Percentiles rank a stretch among this genome's conserved stretches.
These are phyloP conservation scores for Fraxinus baroniana DNA, from an alignment of 305 asterid genomes.

Conservation along the genomic window DNA sequence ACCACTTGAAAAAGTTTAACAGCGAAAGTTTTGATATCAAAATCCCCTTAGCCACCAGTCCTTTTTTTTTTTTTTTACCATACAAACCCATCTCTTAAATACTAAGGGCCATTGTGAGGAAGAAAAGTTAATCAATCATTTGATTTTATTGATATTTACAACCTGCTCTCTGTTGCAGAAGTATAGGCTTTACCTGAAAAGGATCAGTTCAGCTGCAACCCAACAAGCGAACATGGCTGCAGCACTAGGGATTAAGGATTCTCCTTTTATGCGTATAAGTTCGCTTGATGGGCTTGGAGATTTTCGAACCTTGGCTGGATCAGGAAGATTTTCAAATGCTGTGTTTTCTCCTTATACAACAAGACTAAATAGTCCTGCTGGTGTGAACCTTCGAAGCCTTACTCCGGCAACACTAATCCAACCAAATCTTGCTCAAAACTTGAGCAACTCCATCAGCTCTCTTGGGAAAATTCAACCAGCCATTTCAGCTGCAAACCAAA, in stretches of 20 bases:
- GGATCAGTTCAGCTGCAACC: conserved; percentile 70
- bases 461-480: conserved; percentile 54
- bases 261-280: conserved; percentile 62
- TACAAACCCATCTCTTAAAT: not conserved
- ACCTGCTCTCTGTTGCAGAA: conserved; percentile 51
- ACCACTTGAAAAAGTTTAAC: not conserved
- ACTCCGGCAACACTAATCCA: conserved; percentile 49
- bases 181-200: conserved; percentile 82
- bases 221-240: conserved; percentile 88
- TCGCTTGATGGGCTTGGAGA: conserved; percentile 69
- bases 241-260: conserved; percentile 69
- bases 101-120: not conserved
- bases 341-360: conserved; percentile 52
- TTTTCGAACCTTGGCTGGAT: conserved; percentile 53
- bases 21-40: not conserved
- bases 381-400: conserved; percentile 48
- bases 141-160: not conserved
- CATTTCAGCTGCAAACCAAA: conserved; percentile 46
- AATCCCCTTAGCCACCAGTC: not conserved
- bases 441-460: conserved; percentile 37
- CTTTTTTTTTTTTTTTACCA: not conserved
- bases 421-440: conserved; percentile 46
- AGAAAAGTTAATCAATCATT: not conserved
- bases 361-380: conserved; percentile 65
- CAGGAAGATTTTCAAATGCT: conserved; percentile 51